phyloP scores from a whole-genome alignment of 805 yeast species.

The Cyberlindnera xylosilytica region DNA sequence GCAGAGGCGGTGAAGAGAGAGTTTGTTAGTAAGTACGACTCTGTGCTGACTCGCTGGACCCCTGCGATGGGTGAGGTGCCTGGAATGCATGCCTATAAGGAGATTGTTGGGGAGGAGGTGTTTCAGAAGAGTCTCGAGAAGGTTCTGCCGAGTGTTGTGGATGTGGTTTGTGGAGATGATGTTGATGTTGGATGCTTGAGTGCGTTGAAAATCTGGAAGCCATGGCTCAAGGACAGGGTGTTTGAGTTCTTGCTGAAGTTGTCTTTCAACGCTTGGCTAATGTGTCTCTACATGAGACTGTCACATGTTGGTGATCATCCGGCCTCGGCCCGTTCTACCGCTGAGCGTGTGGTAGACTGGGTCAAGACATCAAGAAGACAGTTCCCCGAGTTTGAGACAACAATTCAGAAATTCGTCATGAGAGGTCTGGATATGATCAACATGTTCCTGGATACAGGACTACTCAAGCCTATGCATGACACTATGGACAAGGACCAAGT shows the following conservation, averaged over 20 bases:
- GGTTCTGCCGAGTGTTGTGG: conserved; percentile 23
- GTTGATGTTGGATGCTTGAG: conserved; percentile 18
- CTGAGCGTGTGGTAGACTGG: too few species aligned
- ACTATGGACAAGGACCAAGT: too few species aligned
- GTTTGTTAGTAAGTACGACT: conserved; percentile 24
- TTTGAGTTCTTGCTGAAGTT: conserved; percentile 31
- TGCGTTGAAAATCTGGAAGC: conserved; percentile 27
- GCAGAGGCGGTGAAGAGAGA: conserved; percentile 18
- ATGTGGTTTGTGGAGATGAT: conserved; percentile 7
- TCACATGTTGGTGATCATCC: too few species aligned
- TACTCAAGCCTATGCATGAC: conserved; percentile 12
- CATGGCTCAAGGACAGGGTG: too few species aligned
- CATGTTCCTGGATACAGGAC: conserved; percentile 23
- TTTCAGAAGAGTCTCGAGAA: conserved; percentile 15
- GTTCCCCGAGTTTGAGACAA: neutral
- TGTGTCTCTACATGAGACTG: too few species aligned
- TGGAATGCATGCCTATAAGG: conserved; percentile 32
- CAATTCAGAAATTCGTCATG: conserved; percentile 16
- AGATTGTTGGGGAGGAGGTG: conserved; percentile 29
- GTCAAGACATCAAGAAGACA: neutral
- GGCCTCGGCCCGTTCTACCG: too few species aligned
- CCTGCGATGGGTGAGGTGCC: conserved; percentile 4
- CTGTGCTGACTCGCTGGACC: conserved; percentile 22
- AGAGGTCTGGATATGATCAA: conserved; percentile 32
- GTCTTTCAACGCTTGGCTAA: conserved; percentile 35